Evolutionary conservation across 1,139 yeast species (phyloP).

Genomic region (Hemisphaericaspora xylanilytica): DNA sequence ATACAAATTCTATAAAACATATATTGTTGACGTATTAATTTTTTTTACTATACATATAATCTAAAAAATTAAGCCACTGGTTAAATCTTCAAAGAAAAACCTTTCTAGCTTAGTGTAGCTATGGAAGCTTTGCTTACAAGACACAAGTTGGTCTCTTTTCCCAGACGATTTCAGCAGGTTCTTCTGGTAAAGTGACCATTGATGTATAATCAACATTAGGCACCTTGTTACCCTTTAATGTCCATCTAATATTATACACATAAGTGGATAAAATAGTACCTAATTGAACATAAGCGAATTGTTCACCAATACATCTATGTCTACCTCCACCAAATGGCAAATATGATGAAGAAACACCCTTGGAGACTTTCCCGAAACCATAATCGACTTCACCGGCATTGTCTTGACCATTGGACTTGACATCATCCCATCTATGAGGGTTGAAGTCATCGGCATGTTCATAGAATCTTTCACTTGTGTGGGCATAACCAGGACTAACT

Average conservation of each 20-base stretch:
- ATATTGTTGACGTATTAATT: too few species aligned
- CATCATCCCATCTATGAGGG: conserved; percentile 85
- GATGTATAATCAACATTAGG: conserved; percentile 85
- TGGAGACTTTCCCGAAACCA: conserved; percentile 93
- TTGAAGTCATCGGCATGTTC: conserved; percentile 67
- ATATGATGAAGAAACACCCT: conserved; percentile 94
- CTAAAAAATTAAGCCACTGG: too few species aligned
- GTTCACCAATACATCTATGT: conserved; percentile 99
- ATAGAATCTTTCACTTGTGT: conserved; percentile 73
- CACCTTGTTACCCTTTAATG: conserved; percentile 54
- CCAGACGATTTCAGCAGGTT: conserved; percentile 80
- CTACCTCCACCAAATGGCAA: conserved; percentile 99
- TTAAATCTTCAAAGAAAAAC: too few species aligned
- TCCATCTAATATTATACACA: conserved; percentile 79
- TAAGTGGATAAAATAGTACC: conserved; percentile 79
- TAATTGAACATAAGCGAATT: conserved; percentile 92
- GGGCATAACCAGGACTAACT: conserved; percentile 92
- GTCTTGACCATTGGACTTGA: conserved; percentile 31
- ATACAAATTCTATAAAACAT: neutral
- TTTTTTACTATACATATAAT: too few species aligned
- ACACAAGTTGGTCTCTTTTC: conserved; percentile 52
- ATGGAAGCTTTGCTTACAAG: conserved; percentile 13
- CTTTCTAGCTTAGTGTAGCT: too few species aligned
- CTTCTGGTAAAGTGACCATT: conserved; percentile 88
- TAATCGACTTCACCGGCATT: conserved; percentile 67